phyloP scores from a whole-genome alignment of 2,329 filamentous ascomycete species.

The Aspergillus pseudoglaucus region DNA sequence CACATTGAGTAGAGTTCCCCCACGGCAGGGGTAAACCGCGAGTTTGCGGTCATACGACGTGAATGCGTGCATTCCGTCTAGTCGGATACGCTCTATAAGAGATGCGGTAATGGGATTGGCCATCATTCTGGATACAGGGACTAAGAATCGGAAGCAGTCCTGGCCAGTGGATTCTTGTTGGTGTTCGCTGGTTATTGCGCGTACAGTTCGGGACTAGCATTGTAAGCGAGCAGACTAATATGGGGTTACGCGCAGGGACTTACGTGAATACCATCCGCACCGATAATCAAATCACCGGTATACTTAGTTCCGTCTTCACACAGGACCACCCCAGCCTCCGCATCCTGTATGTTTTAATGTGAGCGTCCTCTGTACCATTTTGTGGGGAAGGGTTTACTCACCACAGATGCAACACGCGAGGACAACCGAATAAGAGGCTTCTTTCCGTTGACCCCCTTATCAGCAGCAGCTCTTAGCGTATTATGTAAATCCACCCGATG shows the following conservation, averaged over 20 bases:
- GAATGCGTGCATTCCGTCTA: slow-evolving; percentile 11
- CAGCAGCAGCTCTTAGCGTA: slow-evolving; percentile 23
- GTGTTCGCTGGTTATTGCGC: slow-evolving; percentile 10
- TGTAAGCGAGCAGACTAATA: slow-evolving; percentile 12
- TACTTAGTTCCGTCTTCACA: slow-evolving; percentile 23
- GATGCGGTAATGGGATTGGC: slow-evolving; percentile 23
- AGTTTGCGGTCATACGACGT: slow-evolving; percentile 12
- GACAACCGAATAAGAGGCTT: slow-evolving; percentile 14
- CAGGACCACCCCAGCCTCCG: slow-evolving; percentile 18
- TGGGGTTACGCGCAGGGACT: neutral
- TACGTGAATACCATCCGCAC: slow-evolving; percentile 35
- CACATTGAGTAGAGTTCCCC: slow-evolving; percentile 9
- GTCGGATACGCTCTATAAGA: slow-evolving; percentile 18
- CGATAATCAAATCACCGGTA: slow-evolving; percentile 34
- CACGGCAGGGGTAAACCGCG: slow-evolving; percentile 20
- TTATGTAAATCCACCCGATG: slow-evolving; percentile 38
- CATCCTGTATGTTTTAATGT: slow-evolving; percentile 7
- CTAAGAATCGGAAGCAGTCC: slow-evolving; percentile 32
- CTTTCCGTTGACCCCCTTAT: slow-evolving; percentile 12
- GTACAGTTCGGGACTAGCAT: slow-evolving; percentile 21
- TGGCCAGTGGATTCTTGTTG: slow-evolving; percentile 20
- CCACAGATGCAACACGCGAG: slow-evolving; percentile 15
- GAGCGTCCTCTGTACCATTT: no score
- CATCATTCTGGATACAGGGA: slow-evolving; percentile 23
- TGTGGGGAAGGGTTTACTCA: slow-evolving; percentile 10